Conservation (phyloP, 352 stramenopile genomes). For the Blastocystis sp. region DNA sequence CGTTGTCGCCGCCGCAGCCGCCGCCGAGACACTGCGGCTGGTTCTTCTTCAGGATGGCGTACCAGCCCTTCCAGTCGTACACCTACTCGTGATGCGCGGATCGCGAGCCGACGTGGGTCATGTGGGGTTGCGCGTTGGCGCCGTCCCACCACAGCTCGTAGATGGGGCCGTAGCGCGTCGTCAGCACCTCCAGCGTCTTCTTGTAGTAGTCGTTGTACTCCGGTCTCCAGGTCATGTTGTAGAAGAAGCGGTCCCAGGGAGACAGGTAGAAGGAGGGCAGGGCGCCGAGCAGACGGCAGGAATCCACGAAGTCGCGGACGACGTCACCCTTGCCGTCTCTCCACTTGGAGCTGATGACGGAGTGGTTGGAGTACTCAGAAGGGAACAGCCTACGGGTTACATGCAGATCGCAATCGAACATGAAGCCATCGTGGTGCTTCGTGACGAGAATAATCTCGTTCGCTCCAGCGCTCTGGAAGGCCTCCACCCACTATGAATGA, state of each 20-base stretch:
- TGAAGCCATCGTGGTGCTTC: slow-evolving; percentile 69
- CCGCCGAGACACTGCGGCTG: slow-evolving; percentile 65
- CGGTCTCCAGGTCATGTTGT: slow-evolving; percentile 69
- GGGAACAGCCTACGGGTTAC: slow-evolving; percentile 51
- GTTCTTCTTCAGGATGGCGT: slow-evolving; percentile 63
- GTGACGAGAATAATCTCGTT: slow-evolving; percentile 66
- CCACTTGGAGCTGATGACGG: slow-evolving; percentile 45
- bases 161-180: slow-evolving; percentile 59
- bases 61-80: slow-evolving; percentile 69
- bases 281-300: slow-evolving; percentile 29
- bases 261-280: slow-evolving; percentile 65
- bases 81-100: background rate
- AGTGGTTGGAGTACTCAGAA: slow-evolving; percentile 57
- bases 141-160: slow-evolving; percentile 69
- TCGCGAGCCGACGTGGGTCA: slow-evolving; percentile 30
- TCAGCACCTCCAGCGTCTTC: slow-evolving; percentile 55
- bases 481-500: slow-evolving; percentile 63
- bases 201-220: slow-evolving; percentile 69
- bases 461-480: slow-evolving; percentile 46
- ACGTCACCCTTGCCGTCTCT: slow-evolving; percentile 69
- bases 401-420: background rate
- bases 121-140: slow-evolving; percentile 49
- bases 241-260: slow-evolving; percentile 69
- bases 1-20: slow-evolving; percentile 60
- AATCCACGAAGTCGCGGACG: slow-evolving; percentile 64